Evolutionary conservation across 305 asterid species (phyloP), one percentile per base, ranked within the genome.

Genomic region (Fraxinus ornus): DNA sequence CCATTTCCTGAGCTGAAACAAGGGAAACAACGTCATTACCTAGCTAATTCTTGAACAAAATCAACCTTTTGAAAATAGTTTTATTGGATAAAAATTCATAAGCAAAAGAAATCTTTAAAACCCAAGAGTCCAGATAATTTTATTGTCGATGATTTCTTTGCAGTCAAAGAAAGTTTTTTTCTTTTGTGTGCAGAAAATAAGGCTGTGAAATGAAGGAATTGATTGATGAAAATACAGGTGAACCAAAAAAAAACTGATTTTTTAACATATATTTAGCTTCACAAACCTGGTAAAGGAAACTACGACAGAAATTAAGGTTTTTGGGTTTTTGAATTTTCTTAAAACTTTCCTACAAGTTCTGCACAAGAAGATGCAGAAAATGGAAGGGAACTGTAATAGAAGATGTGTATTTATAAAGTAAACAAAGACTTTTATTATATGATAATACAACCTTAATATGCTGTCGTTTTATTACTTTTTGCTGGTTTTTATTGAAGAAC

Each of bases 1-100:
- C 94, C 97, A 94, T 91, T 47, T 47, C 80, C 83, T 62, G 88
- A 52, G 80, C 79, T 77, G 72, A 41, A 79, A 78, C 82, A 49
- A 80, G 30, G 47, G 15, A 78, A 66, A 35, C 8, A 12, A 64
- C 15, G 2, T 6, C 49, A 3, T 32, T 5, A 36, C 55, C 10
- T 33, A 33, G 21, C 76, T 15, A 52, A 9, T 3, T 33, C 33
- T 78, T 52, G 37, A 7, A 12, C 26, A 21, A 37, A 55, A 73
- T 80, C 62, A 49, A 60, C 22, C 28, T 60, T 60, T 26, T 9
- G 26, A 62, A 49, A 26, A 33, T 78, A 73, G 76, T 52, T 83
- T n/a, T 26, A 39, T 30, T 78, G 57, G 57, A 78, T 22, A 52
- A 75, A 71, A 73, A 76, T 79, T 60, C 80, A 57, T 49, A 13